A percentile compares a stretch with the other conserved stretches of the same genome.
These are phyloP conservation scores for Candida montana DNA, from an alignment of 805 yeast genomes.

Conservation along the genomic window DNA sequence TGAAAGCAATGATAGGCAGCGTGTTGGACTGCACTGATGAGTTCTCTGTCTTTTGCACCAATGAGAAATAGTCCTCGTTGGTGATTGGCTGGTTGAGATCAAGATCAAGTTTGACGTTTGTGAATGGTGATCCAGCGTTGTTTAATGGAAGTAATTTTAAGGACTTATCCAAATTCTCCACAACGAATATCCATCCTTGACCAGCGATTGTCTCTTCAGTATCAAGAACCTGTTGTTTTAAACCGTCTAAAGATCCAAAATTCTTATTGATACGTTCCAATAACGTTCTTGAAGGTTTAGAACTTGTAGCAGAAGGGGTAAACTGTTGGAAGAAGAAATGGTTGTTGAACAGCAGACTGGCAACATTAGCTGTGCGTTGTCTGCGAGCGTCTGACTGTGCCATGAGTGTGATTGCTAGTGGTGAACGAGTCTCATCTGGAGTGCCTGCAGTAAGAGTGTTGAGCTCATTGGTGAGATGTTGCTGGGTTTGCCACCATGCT, in stretches of 20 bases:
- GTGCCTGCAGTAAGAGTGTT: conserved; percentile 71
- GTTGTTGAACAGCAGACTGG: conserved; percentile 89
- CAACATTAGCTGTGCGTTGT: conserved; percentile 74
- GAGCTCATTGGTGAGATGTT: conserved; percentile 52
- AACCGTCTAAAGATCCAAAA: conserved; percentile 30
- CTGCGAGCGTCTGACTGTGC: conserved; percentile 63
- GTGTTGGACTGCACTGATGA: conserved; percentile 60
- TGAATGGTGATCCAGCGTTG: conserved; percentile 77
- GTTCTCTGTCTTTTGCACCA: conserved; percentile 45
- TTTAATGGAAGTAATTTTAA: conserved; percentile 50
- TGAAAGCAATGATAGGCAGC: conserved; percentile 71
- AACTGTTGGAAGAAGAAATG: conserved; percentile 79
- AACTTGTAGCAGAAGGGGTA: no score
- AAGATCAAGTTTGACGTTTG: conserved; percentile 60
- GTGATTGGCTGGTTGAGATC: conserved; percentile 74
- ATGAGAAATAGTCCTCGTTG: conserved; percentile 45
- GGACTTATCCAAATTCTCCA: conserved; percentile 58
- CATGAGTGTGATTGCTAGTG: conserved; percentile 62
- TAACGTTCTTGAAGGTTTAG: conserved; percentile 32
- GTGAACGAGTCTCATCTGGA: conserved; percentile 67
- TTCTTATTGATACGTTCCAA: conserved; percentile 30
- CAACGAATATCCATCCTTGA: conserved; percentile 75
- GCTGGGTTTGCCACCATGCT: conserved; percentile 83
- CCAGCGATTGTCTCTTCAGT: conserved; percentile 30
- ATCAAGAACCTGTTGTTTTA: conserved; percentile 12